Percentiles rank a stretch among this genome's conserved stretches.
phyloP scores from a whole-genome alignment of 192 early-diverging fungal genomes.

The Podila horticola region DNA sequence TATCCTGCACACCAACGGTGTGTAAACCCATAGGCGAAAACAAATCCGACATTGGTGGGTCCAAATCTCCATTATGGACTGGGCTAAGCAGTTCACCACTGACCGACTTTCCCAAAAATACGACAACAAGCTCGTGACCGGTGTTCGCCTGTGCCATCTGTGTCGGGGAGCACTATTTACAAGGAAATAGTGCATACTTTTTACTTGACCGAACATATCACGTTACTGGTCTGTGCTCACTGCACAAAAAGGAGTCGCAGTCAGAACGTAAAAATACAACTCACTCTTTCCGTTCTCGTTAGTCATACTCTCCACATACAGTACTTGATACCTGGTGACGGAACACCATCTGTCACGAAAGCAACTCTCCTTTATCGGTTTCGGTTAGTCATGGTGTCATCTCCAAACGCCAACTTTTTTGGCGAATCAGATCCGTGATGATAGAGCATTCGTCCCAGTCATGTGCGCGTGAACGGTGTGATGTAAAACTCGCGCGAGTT shows the following conservation, averaged over 20 bases:
- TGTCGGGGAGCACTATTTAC: no score
- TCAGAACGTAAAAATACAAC: no score
- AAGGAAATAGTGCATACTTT: no score
- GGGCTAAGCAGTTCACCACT: not conserved
- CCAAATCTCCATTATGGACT: not conserved
- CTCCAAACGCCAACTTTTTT: slow-evolving; percentile 17
- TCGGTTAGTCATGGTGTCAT: slow-evolving; percentile 70
- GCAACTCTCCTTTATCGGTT: slow-evolving; percentile 74
- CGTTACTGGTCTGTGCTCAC: no score
- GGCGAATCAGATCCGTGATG: slow-evolving; percentile 50
- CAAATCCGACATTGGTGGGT: slow-evolving; percentile 70
- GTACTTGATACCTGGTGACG: no score
- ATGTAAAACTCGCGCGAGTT: slow-evolving; percentile 70
- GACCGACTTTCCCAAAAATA: not conserved
- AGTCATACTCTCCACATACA: no score
- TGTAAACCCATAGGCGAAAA: slow-evolving; percentile 66
- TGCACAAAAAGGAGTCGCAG: no score
- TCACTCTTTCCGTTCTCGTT: no score
- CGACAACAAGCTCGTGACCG: slow-evolving; percentile 40
- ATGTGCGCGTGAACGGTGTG: slow-evolving; percentile 69
- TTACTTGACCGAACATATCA: no score
- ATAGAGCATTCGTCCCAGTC: slow-evolving; percentile 67
- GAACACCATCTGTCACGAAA: slow-evolving; percentile 50
- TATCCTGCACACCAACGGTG: slow-evolving; percentile 54
- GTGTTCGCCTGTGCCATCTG: slow-evolving; percentile 49